Conservation (phyloP, 805 yeast genomes). For the Starmerella geochares region DNA sequence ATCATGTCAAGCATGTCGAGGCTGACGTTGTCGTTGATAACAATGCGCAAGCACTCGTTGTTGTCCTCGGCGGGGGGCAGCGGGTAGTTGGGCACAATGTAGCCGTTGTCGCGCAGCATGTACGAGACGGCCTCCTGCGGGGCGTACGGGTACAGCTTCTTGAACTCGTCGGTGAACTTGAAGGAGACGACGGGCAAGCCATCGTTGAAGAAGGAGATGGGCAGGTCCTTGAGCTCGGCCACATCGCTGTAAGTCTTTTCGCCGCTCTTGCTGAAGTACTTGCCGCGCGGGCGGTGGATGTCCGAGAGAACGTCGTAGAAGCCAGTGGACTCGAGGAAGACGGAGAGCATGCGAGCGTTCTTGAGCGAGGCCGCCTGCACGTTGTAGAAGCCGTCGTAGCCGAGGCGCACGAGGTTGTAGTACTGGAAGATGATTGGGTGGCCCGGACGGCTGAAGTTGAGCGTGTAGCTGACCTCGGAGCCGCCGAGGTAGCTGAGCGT, state of each 20-base stretch:
- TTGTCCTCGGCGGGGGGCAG: slow-evolving; percentile 53
- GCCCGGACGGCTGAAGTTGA: slow-evolving; percentile 88
- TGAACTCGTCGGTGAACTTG: slow-evolving; percentile 53
- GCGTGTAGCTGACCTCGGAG: slow-evolving; percentile 71
- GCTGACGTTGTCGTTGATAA: slow-evolving; percentile 61
- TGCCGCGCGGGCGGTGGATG: slow-evolving; percentile 53
- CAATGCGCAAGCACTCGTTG: slow-evolving; percentile 71
- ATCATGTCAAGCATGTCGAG: slow-evolving; percentile 52
- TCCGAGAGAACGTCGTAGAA: slow-evolving; percentile 66
- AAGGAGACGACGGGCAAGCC: slow-evolving; percentile 90
- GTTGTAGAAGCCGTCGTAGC: slow-evolving; percentile 58
- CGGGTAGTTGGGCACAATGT: slow-evolving; percentile 83
- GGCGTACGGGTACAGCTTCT: slow-evolving; percentile 56
- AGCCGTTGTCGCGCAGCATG: slow-evolving; percentile 66
- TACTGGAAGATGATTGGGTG: slow-evolving; percentile 84
- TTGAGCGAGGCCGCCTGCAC: slow-evolving; percentile 53
- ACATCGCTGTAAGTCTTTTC: slow-evolving; percentile 26
- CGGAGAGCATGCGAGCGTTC: slow-evolving; percentile 59
- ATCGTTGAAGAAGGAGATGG: slow-evolving; percentile 40
- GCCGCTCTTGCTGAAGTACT: slow-evolving; percentile 25
- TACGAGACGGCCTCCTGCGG: slow-evolving; percentile 71
- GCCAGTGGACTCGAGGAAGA: slow-evolving; percentile 52
- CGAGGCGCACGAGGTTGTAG: slow-evolving; percentile 63
- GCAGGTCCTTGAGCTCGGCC: slow-evolving; percentile 22
- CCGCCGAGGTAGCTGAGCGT: slow-evolving; percentile 80